A percentile compares a stretch with the other conserved stretches of the same genome.
Evolutionary conservation across 768 basidiomycete species (phyloP).

Genomic region (Udeniomyces megalosporus): DNA sequence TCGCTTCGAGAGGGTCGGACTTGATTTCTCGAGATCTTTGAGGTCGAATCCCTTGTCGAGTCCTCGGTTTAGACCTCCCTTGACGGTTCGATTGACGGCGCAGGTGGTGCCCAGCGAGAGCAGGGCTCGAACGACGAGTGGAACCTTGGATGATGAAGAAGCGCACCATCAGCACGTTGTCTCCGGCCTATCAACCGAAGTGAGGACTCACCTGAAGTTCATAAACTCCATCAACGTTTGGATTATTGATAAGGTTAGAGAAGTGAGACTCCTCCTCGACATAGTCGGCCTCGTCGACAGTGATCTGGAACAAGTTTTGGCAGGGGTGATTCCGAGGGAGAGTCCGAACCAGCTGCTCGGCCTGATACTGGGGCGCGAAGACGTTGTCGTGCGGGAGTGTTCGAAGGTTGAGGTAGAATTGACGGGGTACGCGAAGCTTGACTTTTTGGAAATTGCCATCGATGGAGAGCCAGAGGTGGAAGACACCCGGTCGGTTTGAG

Average conservation of each 20-base stretch:
- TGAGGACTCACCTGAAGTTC: conserved; percentile 58
- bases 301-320: conserved; percentile 63
- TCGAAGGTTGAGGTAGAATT: conserved; percentile 76
- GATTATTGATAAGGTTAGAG: conserved; percentile 77
- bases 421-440: conserved; percentile 67
- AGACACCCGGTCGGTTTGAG: conserved; percentile 61
- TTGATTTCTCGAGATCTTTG: conserved; percentile 53
- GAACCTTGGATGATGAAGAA: conserved; percentile 40
- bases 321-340: conserved; percentile 65
- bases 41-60: conserved; percentile 70
- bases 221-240: conserved; percentile 85
- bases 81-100: conserved; percentile 41
- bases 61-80: conserved; percentile 62
- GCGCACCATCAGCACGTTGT: neutral
- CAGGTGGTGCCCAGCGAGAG: conserved; percentile 75
- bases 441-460: conserved; percentile 63
- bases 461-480: conserved; percentile 71
- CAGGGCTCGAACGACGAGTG: conserved; percentile 62
- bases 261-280: conserved; percentile 77
- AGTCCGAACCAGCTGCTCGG: conserved; percentile 55
- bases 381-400: conserved; percentile 40
- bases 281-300: conserved; percentile 69
- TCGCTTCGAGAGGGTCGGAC: conserved; percentile 42
- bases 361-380: conserved; percentile 55
- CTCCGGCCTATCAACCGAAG: too few relatives aligned